Evolutionary conservation across 78 protist genomes (phyloP).

Genomic region (Protostelium mycophagum): DNA sequence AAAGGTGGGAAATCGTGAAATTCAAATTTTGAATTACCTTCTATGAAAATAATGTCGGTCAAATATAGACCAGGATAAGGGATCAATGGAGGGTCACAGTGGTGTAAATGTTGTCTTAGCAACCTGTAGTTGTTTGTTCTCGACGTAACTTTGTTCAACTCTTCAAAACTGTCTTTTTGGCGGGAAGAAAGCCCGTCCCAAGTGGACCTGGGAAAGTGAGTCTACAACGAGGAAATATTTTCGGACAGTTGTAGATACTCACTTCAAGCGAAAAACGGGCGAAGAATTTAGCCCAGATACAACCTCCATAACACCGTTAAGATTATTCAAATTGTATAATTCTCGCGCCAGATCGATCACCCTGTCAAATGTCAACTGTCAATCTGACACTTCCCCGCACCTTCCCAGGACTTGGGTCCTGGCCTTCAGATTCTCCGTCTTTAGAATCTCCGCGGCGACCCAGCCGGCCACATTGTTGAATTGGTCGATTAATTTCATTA

Average conservation of each 20-base stretch:
- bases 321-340: neutral
- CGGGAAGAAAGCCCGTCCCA: neutral
- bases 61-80: neutral
- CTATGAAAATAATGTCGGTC: neutral
- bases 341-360: neutral
- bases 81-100: neutral
- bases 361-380: neutral
- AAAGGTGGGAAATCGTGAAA: no score
- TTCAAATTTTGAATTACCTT: no score
- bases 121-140: neutral
- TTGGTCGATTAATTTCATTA: constrained; percentile 40
- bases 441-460: constrained; percentile 1
- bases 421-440: neutral
- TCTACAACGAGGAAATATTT: neutral
- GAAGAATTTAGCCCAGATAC: neutral
- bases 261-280: neutral
- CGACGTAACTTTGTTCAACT: neutral
- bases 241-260: neutral
- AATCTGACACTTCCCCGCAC: neutral
- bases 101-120: neutral
- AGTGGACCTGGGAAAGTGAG: neutral
- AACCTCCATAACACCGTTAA: neutral
- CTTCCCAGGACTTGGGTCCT: neutral
- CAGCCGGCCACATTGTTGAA: constrained; percentile 53
- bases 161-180: neutral